These are phyloP conservation scores for Rutstroemia sp. DNA, from an alignment of 2,329 filamentous ascomycete genomes.

Conservation along the genomic window DNA sequence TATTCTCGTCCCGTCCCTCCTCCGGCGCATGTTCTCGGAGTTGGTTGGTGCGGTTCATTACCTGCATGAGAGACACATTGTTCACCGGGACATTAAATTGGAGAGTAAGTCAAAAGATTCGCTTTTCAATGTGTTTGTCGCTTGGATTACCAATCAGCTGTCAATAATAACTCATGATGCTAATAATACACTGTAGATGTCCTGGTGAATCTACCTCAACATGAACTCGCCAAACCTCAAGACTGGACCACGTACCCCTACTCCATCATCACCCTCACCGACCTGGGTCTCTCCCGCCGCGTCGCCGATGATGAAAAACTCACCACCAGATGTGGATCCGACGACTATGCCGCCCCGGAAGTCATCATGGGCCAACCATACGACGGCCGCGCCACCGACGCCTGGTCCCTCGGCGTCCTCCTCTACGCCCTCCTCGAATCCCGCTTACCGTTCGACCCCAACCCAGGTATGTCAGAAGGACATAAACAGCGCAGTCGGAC, in stretches of 20 bases:
- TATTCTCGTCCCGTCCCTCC: conserved; percentile 58
- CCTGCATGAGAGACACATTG: conserved; percentile 77
- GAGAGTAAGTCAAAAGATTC: conserved; percentile 61
- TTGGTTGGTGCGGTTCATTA: conserved; percentile 79
- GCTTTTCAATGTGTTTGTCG: background rate
- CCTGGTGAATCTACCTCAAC: conserved; percentile 72
- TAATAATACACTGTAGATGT: conserved; percentile 53
- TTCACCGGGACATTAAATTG: conserved; percentile 95
- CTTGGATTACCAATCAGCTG: background rate
- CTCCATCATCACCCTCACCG: conserved; percentile 81
- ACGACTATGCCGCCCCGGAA: conserved; percentile 95
- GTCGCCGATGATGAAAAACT: conserved; percentile 82
- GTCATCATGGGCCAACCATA: conserved; percentile 94
- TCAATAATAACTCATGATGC: background rate
- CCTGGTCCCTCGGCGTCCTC: conserved; percentile 90
- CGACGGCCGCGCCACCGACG: conserved; percentile 84
- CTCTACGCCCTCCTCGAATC: conserved; percentile 90
- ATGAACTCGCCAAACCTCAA: conserved; percentile 55
- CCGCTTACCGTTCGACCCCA: conserved; percentile 86
- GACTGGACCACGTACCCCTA: conserved; percentile 73
- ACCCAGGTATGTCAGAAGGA: conserved; percentile 70
- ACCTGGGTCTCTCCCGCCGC: conserved; percentile 81
- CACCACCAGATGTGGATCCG: conserved; percentile 89
- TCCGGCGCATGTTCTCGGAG: conserved; percentile 85
- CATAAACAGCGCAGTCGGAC: conserved; percentile 72